Percentiles rank a stretch among this genome's conserved stretches.
Evolutionary conservation across 2,329 filamentous ascomycete species (phyloP).

Genomic region (Ustulina deusta): DNA sequence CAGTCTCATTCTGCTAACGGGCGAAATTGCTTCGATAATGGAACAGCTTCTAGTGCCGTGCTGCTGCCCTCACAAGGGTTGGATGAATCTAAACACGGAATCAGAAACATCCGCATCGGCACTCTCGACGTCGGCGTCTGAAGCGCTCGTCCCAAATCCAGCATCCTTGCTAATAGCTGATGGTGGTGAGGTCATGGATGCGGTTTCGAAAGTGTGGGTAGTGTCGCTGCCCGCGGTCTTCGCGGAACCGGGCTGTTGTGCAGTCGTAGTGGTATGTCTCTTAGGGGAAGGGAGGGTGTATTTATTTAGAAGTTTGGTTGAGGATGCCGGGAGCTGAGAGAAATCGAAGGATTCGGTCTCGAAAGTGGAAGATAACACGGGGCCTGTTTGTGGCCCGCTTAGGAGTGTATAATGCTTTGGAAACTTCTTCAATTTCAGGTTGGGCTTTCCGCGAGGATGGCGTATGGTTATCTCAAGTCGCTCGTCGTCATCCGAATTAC

Average conservation of each 20-base stretch:
- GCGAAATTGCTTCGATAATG: not conserved
- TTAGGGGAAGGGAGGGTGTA: constrained; percentile 3
- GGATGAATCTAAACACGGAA: constrained; percentile 12
- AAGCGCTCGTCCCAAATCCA: constrained; percentile 45
- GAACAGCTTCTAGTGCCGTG: not conserved
- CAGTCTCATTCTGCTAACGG: constrained; percentile 3
- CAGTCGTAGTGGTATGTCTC: not conserved
- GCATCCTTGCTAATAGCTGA: constrained; percentile 30
- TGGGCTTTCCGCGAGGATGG: constrained; percentile 50
- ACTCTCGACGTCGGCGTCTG: constrained; percentile 51
- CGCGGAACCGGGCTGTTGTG: not conserved
- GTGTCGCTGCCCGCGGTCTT: not conserved
- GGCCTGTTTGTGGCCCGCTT: constrained; percentile 48
- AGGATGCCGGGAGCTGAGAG: constrained; percentile 51
- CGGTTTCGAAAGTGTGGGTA: constrained; percentile 26
- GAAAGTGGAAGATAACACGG: constrained; percentile 44
- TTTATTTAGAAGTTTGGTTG: constrained; percentile 8
- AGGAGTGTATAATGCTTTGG: constrained; percentile 55
- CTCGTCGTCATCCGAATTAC: constrained; percentile 60
- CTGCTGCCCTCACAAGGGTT: not conserved
- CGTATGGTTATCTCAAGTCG: constrained; percentile 57
- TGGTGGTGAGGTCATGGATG: constrained; percentile 43
- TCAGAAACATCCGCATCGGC: constrained; percentile 44
- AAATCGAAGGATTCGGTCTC: constrained; percentile 55
- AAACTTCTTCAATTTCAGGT: constrained; percentile 57